Base-by-base conservation (phyloP, 495 filamentous ascomycete species). In the Stereocaulon alpinum region DNA sequence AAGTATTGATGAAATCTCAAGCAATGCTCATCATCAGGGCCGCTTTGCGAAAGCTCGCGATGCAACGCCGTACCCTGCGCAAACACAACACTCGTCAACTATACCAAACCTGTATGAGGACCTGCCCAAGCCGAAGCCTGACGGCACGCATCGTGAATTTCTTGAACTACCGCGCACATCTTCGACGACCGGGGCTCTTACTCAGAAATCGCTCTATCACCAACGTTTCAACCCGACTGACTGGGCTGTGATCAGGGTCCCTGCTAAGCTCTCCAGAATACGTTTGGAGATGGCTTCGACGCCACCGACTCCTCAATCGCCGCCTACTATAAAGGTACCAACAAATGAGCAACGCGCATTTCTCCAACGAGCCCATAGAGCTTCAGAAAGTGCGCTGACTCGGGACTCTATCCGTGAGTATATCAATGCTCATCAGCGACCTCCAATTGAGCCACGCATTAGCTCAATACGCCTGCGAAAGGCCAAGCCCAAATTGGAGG, bases 361-460 rank as follows among this genome's bases (percentile, higher is more conserved):
- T 58, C 34, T 55, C 45, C 61, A 70, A n/a, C 71, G 73, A 40
- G 68, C 69, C 24, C 64, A 67, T 40, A 49, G 62, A 18, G 56
- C 42, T 45, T 68, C 66, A 24, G 55, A 55, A 42, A 61, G 69
- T 42, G 49, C 40, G 40, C 6, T 47, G 40, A 53, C 58, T 2
- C 53, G 58, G 41, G 65, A 59, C 42, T 51, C 51, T 56, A 58
- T 56, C 29, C 57, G 56, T 64, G 69, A 73, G 15, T 71, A 70
- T 56, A 70, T 72, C 37, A 51, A 68, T 18, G 60, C 64, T 40
- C 70, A 71, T 37, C 67, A 73, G 24, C 64, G 67, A 27, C 72
- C 72, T 27, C 74, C 70, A 5, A 71, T 75, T 34, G 64, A 66
- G 40, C 64, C 64, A 51, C 70, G 72, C 14, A 49, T 61, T 17